Evolutionary conservation across 2,329 filamentous ascomycete genomes (phyloP).

Genomic region (Blastomyces parvus): DNA sequence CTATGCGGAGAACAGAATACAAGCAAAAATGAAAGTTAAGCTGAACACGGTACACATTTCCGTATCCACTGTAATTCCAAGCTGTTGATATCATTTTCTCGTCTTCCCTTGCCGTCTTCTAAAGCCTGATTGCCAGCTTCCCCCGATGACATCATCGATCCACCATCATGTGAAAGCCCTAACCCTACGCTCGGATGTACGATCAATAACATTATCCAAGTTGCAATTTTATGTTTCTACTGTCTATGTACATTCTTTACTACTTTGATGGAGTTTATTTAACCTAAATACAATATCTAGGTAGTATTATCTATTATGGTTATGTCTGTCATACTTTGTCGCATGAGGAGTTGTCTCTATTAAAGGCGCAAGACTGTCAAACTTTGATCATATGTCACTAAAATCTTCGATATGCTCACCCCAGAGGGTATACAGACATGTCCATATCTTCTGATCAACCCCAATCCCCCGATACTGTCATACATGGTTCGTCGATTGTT

Average conservation of each 20-base stretch:
- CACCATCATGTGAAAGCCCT: background rate
- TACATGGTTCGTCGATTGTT: background rate
- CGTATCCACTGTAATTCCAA: background rate
- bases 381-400: too few species aligned
- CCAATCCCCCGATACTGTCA: background rate
- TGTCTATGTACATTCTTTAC: too few species aligned
- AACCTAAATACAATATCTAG: too few species aligned
- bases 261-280: too few species aligned
- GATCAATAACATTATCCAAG: too few species aligned
- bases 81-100: background rate
- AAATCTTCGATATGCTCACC: too few species aligned
- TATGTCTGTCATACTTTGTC: too few species aligned
- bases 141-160: background rate
- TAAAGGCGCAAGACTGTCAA: too few species aligned
- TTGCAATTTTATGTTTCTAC: too few species aligned
- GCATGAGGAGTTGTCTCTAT: too few species aligned
- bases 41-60: background rate
- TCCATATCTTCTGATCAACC: background rate
- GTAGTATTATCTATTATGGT: too few species aligned
- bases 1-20: background rate
- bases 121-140: background rate
- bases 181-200: background rate
- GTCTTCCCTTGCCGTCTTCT: background rate
- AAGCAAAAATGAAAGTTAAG: background rate
- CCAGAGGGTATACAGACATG: too few species aligned